Evolutionary conservation across 768 basidiomycete genomes (phyloP).

Genomic region (Calocera cornea): DNA sequence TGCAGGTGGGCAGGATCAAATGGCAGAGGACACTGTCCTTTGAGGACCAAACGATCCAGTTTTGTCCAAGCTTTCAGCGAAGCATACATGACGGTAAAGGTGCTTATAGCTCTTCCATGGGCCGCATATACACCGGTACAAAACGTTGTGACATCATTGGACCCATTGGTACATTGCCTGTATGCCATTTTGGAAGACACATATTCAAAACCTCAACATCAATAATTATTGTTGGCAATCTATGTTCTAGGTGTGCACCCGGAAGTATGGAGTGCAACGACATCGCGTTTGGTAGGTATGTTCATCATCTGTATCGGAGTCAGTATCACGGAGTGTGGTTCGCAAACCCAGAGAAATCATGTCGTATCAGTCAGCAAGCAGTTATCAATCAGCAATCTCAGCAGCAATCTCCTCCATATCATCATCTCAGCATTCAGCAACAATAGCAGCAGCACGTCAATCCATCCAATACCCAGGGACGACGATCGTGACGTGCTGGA

Average conservation of each 20-base stretch:
- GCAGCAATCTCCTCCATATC: not conserved
- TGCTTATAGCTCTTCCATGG: not conserved
- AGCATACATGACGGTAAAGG: not conserved
- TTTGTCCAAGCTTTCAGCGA: not conserved
- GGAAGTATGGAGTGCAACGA: not conserved
- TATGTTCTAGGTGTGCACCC: not conserved
- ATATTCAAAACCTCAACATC: too few relatives aligned
- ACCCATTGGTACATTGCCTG: not conserved
- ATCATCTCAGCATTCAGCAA: not conserved
- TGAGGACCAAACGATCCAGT: not conserved
- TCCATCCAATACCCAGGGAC: conserved; percentile 42
- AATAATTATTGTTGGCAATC: too few relatives aligned
- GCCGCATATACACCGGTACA: not conserved
- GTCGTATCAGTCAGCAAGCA: not conserved
- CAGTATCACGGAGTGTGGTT: not conserved
- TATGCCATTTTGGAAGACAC: not conserved
- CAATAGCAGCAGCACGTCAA: not conserved
- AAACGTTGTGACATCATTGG: too few relatives aligned
- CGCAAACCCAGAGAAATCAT: not conserved
- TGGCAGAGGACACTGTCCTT: not conserved
- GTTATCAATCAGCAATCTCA: not conserved
- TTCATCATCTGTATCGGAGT: not conserved
- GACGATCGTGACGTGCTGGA: conserved; percentile 40
- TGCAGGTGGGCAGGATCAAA: not conserved
- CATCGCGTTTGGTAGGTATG: not conserved